phyloP scores from a whole-genome alignment of 148 eudicot species.

The Gaultheria prostrata region DNA sequence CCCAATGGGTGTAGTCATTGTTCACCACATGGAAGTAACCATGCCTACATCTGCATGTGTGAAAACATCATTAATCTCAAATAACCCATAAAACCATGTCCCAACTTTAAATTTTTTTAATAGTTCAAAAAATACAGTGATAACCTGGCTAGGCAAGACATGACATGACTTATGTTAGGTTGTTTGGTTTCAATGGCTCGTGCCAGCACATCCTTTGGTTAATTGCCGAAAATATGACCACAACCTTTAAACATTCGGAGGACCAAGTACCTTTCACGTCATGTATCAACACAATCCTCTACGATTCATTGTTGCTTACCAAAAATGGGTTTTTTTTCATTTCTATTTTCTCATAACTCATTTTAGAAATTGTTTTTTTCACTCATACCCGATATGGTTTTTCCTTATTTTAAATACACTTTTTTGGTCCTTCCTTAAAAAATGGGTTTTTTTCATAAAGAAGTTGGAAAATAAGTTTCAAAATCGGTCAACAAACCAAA shows the following conservation, averaged over 20 bases:
- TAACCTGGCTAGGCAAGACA: too few relatives aligned
- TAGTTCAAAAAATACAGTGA: too few relatives aligned
- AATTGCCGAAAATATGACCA: too few relatives aligned
- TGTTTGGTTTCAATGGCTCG: too few relatives aligned
- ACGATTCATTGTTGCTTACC: background rate
- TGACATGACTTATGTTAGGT: too few relatives aligned
- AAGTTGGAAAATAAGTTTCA: background rate
- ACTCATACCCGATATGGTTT: background rate
- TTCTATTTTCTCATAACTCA: too few relatives aligned
- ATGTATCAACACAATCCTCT: background rate
- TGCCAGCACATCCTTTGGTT: too few relatives aligned
- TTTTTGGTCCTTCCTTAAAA: background rate
- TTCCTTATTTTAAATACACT: background rate
- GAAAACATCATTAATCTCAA: background rate
- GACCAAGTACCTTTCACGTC: too few relatives aligned
- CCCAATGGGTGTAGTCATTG: slow-evolving; percentile 86
- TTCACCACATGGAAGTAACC: slow-evolving; percentile 84
- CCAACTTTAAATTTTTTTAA: too few relatives aligned
- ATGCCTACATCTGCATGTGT: slow-evolving; percentile 61
- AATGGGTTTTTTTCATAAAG: background rate
- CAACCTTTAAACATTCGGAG: too few relatives aligned
- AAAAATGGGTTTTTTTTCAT: too few relatives aligned
- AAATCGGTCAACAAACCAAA: background rate
- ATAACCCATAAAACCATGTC: too few relatives aligned
- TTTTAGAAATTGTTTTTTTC: background rate